phyloP scores from a whole-genome alignment of 805 yeast species.

The Metschnikowia colocasiae region DNA sequence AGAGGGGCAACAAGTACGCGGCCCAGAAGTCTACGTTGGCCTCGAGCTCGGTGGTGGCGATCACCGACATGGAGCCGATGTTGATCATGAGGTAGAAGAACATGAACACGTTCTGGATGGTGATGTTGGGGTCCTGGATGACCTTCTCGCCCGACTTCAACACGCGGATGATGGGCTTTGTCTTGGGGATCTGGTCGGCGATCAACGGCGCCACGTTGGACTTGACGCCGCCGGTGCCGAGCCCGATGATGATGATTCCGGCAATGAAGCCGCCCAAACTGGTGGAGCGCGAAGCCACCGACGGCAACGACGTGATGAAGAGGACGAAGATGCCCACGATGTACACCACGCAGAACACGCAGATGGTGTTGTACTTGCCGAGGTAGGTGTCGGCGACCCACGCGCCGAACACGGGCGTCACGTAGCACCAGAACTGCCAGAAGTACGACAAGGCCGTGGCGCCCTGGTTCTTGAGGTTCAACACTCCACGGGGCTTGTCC shows the following conservation, averaged over 20 bases:
- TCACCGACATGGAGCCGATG: constrained; percentile 68
- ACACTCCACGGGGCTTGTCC: constrained; percentile 47
- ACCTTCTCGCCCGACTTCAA: constrained; percentile 40
- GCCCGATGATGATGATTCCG: constrained; percentile 58
- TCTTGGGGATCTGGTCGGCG: constrained; percentile 49
- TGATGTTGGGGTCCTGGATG: constrained; percentile 58
- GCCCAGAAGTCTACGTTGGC: constrained; percentile 65
- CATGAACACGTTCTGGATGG: constrained; percentile 72
- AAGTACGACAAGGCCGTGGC: constrained; percentile 73
- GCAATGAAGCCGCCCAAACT: constrained; percentile 62
- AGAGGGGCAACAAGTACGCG: constrained; percentile 67
- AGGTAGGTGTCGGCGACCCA: constrained; percentile 68
- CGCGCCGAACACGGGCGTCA: constrained; percentile 77
- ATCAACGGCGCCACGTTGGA: constrained; percentile 71
- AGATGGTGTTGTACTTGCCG: constrained; percentile 71
- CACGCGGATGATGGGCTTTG: constrained; percentile 35
- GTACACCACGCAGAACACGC: constrained; percentile 56
- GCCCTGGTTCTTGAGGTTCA: constrained; percentile 55
- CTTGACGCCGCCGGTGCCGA: constrained; percentile 81
- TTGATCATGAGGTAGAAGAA: constrained; percentile 74
- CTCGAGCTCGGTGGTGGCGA: constrained; percentile 76
- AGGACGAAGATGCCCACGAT: constrained; percentile 59
- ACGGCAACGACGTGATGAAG: constrained; percentile 67
- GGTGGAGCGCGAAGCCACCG: constrained; percentile 44
- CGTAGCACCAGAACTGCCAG: constrained; percentile 79